Conservation (phyloP, 441 rosid species). For the Pelargonium australe region DNA sequence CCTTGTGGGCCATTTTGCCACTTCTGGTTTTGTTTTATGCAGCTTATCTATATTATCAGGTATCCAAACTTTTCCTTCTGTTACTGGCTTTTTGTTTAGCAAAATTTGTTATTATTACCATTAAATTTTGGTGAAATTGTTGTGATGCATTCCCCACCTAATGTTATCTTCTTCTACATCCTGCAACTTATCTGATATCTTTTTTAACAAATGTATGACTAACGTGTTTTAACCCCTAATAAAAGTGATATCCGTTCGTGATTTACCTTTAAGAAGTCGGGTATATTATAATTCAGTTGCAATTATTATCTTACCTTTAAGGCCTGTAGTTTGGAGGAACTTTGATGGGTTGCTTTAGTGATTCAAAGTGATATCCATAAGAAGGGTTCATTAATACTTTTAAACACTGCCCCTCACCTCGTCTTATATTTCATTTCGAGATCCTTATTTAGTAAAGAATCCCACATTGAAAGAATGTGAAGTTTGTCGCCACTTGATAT, state of each 20-base stretch:
- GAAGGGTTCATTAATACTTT: background rate
- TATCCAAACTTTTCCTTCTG: constrained; percentile 25
- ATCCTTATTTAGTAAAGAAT: too few species aligned
- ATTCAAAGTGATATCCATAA: background rate
- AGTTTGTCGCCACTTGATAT: too few species aligned
- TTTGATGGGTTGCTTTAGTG: constrained; percentile 4
- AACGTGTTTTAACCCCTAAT: background rate
- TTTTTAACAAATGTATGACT: background rate
- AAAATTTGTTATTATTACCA: background rate
- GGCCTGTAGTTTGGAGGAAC: background rate
- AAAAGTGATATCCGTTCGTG: too few species aligned
- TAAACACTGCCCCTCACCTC: too few species aligned
- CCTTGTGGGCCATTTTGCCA: constrained; percentile 99
- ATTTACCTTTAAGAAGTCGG: too few species aligned
- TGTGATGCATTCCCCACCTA: constrained; percentile 5
- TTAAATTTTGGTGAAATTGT: background rate
- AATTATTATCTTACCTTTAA: background rate
- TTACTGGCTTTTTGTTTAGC: background rate
- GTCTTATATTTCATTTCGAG: too few species aligned
- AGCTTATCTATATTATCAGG: constrained; percentile 96
- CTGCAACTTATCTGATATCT: background rate
- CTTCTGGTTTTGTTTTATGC: constrained; percentile 84
- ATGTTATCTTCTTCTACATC: background rate
- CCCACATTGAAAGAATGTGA: too few species aligned
- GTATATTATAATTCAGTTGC: background rate